Evolutionary conservation across 2,329 filamentous ascomycete genomes (phyloP).

Genomic region (Alternaria alternata): DNA sequence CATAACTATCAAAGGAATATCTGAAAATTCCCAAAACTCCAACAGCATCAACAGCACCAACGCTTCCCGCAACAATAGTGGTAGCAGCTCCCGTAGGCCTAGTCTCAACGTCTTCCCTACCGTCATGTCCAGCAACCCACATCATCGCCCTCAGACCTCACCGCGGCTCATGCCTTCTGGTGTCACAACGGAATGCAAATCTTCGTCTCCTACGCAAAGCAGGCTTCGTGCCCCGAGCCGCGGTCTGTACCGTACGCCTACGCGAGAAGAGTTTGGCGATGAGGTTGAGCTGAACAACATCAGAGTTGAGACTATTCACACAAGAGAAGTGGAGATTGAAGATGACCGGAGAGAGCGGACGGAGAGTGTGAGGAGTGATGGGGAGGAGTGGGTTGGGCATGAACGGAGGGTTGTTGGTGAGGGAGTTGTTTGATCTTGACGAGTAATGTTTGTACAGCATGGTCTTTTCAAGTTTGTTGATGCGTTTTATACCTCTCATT

Average conservation of each 20-base stretch:
- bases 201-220: neutral
- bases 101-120: constrained; percentile 2
- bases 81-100: neutral
- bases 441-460: neutral
- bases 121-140: neutral
- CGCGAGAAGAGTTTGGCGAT: constrained; percentile 16
- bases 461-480: neutral
- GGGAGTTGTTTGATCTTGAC: neutral
- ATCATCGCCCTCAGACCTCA: neutral
- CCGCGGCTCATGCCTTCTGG: neutral
- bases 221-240: neutral
- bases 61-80: neutral
- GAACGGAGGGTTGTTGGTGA: constrained; percentile 3
- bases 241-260: neutral
- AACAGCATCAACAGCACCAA: neutral
- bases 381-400: neutral
- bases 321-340: constrained; percentile 18
- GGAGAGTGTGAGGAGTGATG: constrained; percentile 5
- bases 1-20: neutral
- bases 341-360: constrained; percentile 5
- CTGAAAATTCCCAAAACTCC: neutral
- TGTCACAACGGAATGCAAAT: constrained; percentile 4
- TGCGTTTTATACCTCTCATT: neutral
- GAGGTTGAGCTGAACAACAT: constrained; percentile 30
- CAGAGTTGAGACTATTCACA: constrained; percentile 24